phyloP scores from a whole-genome alignment of 192 early-diverging fungal species.

The Coemansia sp. region DNA sequence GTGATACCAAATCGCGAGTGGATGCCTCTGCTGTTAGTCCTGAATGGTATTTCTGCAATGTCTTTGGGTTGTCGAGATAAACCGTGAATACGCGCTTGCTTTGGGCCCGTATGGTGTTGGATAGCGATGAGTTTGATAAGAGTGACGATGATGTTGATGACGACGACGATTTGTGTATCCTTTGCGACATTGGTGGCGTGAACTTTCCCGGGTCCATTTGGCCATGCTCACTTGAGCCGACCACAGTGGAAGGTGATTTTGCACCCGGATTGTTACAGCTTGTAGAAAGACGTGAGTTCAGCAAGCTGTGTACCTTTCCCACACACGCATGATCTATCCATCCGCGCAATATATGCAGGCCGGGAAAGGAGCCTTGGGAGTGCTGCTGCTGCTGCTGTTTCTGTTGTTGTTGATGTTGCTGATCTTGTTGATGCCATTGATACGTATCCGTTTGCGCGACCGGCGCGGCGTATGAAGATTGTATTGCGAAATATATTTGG shows the following conservation, averaged over 20 bases:
- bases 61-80: conserved; percentile 25
- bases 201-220: background rate
- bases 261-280: background rate
- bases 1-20: conserved; percentile 24
- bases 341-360: conserved; percentile 39
- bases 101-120: background rate
- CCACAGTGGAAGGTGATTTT: background rate
- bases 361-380: conserved; percentile 15
- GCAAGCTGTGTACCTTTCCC: conserved; percentile 20
- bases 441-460: background rate
- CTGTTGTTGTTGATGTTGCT: too few relatives aligned
- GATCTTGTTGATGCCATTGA: too few relatives aligned
- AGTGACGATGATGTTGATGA: conserved; percentile 1
- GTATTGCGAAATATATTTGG: conserved; percentile 32
- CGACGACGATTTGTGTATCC: conserved; percentile 26
- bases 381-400: background rate
- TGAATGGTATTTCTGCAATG: conserved; percentile 21
- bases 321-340: conserved; percentile 36
- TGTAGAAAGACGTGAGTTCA: conserved; percentile 18
- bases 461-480: conserved; percentile 15
- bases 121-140: background rate
- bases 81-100: conserved; percentile 12
- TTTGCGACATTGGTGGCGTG: conserved; percentile 30
- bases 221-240: background rate
- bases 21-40: conserved; percentile 30